Base-by-base conservation (phyloP, 441 rosid species). In the Bocquillonia castaneifolia region DNA sequence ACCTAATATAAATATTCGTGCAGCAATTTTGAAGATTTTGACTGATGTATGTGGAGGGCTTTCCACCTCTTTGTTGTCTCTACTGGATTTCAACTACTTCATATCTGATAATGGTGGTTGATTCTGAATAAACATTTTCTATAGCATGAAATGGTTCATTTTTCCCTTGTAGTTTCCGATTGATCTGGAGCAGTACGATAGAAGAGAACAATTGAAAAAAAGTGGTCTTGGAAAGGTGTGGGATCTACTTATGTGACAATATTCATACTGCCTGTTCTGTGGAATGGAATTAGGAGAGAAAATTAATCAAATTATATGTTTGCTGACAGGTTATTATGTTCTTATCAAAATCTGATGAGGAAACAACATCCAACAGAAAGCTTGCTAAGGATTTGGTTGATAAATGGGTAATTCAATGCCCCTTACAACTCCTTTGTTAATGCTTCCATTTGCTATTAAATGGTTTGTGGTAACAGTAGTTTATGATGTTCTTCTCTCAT, bases 181-280 rank as follows among this genome's bases (percentile, higher is more conserved):
- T 70, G 97, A 93, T 72, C 85, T 93, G 63, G 99, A 93, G 77
- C 99, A 91, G 82, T 85, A 83, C 68, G 99, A 93, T 77, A 83
- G 97, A 66, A 88, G 96, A 70, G 97, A 93, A 63, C 99, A 89
- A 72, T 70, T 93, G 83, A 93, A 93, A 82, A 88, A 83, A 76
- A 91, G 99, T 83, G 97, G 97, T 64, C 93, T 93, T 72, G 99
- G 99, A 78, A 93, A 91, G 97, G 99, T 93, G 66, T 60, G 77
- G 36, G 50, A 70, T 64, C 29, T 58, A 60, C 51, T 71, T 58
- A 50, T 32, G 6, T 28, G 40, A 36, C 40, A 40, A 59, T 57
- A 12, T 63, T 20, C 54, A 29, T 47, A 5, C 17, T 26, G 26
- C 61, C 20, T 36, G 25, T 51, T 57, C 25, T 55, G 36, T 51